Evolutionary conservation across 805 yeast species (phyloP), one percentile per base, ranked within the genome.

Genomic region (Candida boidinii): DNA sequence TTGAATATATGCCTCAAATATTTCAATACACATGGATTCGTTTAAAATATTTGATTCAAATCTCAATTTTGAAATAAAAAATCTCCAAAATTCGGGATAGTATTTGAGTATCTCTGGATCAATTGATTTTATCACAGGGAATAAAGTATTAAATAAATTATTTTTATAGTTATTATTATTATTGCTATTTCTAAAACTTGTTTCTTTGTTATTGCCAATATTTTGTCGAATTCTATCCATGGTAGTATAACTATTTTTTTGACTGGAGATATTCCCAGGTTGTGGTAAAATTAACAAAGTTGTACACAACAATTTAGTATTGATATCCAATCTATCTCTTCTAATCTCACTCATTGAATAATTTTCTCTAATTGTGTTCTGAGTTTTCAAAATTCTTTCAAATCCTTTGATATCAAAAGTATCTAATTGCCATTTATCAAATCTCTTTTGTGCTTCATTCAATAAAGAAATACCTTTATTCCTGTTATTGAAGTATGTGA

Each of bases 51-150:
- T 1, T 36, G 18, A 29, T 46, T 47, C 23, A 43, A 37, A 28
- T 40, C 10, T 41, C 16, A 55, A 28, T 28, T 54, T 55, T n/a
- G 39, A 39, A 4, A 48, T 23, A 2, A 52, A 46, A 28, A 54
- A 46, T 7, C 43, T 28, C 60, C 60, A 55, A 18, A 54, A 29
- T 32, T 55, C 60, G 2, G 58, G 58, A 32, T 52, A 54, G 11
- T 32, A 28, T 2, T 21, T 28, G 18, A 49, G 29, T 1, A 52
- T 33, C 1, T 34, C 33, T 3, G 37, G 28, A 23, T 53, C 53
- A 12, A 50, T 21, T 3, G 38, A 37, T 2, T 26, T 24, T 17
- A 53, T 31, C 3, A 44, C 41, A 8, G 41, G 35, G 9, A 29
- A 31, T 4, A 54, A 29, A 19, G 45, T 46, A 15, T 40, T 37